These are phyloP conservation scores for Fragaria ananassa DNA, from an alignment of 306 rosid genomes.

Conservation along the genomic window DNA sequence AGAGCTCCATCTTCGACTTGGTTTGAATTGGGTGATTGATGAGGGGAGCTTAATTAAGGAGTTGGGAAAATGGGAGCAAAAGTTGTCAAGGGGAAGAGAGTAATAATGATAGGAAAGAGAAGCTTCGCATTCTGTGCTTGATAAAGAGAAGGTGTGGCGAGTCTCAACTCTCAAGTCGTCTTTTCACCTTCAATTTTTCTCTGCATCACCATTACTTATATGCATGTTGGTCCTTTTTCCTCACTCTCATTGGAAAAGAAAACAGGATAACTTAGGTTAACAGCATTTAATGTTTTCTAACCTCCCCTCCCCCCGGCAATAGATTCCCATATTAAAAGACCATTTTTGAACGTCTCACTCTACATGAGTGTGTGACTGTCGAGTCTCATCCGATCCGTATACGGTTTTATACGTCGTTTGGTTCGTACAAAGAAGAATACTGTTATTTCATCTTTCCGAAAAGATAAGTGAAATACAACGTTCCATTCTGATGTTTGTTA, in stretches of 20 bases:
- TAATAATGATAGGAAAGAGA: conserved; percentile 51
- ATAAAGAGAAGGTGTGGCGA: conserved; percentile 29
- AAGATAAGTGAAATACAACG: too few relatives aligned
- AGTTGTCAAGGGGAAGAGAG: conserved; percentile 25
- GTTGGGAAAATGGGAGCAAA: conserved; percentile 30
- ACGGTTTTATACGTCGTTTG: too few relatives aligned
- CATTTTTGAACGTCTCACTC: not conserved
- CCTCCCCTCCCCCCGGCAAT: too few relatives aligned
- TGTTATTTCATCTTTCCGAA: too few relatives aligned
- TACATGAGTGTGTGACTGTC: too few relatives aligned
- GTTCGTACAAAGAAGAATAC: too few relatives aligned
- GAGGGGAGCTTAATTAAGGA: conserved; percentile 35
- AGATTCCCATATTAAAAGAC: not conserved
- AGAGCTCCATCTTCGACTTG: conserved; percentile 51
- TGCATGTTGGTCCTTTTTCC: conserved; percentile 28
- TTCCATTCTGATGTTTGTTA: too few relatives aligned
- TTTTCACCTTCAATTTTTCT: conserved; percentile 24
- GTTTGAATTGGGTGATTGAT: conserved; percentile 4
- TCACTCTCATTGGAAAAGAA: conserved; percentile 23
- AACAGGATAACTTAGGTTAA: conserved; percentile 7
- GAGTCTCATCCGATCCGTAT: too few relatives aligned
- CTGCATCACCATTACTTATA: conserved; percentile 26
- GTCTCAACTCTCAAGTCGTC: conserved; percentile 18
- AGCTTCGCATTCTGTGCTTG: conserved; percentile 60
- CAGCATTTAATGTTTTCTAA: not conserved